Evolutionary conservation across 352 stramenopile genomes (phyloP).

Genomic region (Phytophthora hibernalis): DNA sequence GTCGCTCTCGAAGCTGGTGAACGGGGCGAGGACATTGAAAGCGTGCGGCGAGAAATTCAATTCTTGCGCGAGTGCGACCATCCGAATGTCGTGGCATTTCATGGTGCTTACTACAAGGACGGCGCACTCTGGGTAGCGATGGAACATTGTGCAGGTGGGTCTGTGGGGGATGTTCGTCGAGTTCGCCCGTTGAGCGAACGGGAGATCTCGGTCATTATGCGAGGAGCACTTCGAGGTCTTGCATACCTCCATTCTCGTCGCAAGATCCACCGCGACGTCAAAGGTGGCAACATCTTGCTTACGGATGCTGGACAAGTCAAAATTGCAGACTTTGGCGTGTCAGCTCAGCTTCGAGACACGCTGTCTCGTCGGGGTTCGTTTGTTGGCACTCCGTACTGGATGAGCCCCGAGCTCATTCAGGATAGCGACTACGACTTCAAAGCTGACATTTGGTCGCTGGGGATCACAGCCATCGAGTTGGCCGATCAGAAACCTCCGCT

Average conservation of each 20-base stretch:
- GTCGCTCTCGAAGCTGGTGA: conserved; percentile 68
- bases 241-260: conserved; percentile 86
- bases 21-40: conserved; percentile 73
- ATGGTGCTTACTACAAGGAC: conserved; percentile 84
- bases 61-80: conserved; percentile 80
- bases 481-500: conserved; percentile 91
- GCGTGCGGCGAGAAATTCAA: conserved; percentile 74
- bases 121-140: conserved; percentile 90
- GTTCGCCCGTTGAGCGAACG: conserved; percentile 57
- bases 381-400: conserved; percentile 95
- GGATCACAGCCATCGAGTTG: conserved; percentile 92
- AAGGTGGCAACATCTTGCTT: conserved; percentile 96
- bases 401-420: conserved; percentile 95
- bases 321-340: conserved; percentile 94
- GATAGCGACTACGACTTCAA: conserved; percentile 93
- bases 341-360: conserved; percentile 62
- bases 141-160: conserved; percentile 90
- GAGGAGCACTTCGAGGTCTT: conserved; percentile 78
- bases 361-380: conserved; percentile 74
- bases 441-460: conserved; percentile 92
- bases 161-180: conserved; percentile 74
- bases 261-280: conserved; percentile 95
- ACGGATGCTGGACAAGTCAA: conserved; percentile 94
- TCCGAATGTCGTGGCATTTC: conserved; percentile 81
- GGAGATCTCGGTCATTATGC: conserved; percentile 83